Percentiles rank a stretch among this genome's conserved stretches.
Evolutionary conservation across 768 basidiomycete genomes (phyloP).

Genomic region (Leccinum pellstonianum): DNA sequence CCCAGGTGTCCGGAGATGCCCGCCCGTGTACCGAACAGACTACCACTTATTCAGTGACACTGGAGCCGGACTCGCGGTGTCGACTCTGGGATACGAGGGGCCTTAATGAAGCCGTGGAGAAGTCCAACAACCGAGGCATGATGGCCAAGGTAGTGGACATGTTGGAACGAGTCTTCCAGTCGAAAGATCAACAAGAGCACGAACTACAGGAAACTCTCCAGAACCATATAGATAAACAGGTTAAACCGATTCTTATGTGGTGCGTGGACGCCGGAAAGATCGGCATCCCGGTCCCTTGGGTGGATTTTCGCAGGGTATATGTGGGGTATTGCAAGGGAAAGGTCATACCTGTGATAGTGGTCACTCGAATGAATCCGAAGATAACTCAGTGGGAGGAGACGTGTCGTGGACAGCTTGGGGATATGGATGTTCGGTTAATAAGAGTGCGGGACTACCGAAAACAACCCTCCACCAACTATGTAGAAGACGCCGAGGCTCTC

Average conservation of each 20-base stretch:
- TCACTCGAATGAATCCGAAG: conserved; percentile 15
- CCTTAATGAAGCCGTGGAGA: conserved; percentile 22
- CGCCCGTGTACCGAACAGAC: conserved; percentile 19
- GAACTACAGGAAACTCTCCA: conserved; percentile 19
- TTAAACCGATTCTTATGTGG: conserved; percentile 24
- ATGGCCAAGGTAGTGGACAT: conserved; percentile 8
- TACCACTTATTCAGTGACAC: conserved; percentile 3
- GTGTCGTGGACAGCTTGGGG: conserved; percentile 16
- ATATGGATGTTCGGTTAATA: conserved; percentile 9
- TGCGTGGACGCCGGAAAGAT: conserved; percentile 26
- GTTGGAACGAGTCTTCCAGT: conserved; percentile 11
- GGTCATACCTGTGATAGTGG: conserved; percentile 21
- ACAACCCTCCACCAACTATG: conserved; percentile 10
- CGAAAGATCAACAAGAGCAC: conserved; percentile 14
- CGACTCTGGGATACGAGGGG: conserved; percentile 29
- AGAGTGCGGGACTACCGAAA: conserved; percentile 14
- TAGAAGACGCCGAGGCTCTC: conserved; percentile 19
- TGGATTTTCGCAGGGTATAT: conserved; percentile 24
- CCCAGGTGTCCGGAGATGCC: conserved; percentile 20
- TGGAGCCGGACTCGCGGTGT: conserved; percentile 8
- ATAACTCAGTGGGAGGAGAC: conserved; percentile 6
- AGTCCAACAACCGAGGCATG: conserved; percentile 2
- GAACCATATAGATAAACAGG: conserved; percentile 1
- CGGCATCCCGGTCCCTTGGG: conserved; percentile 14
- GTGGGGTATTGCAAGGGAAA: conserved; percentile 23